phyloP scores from a whole-genome alignment of 768 basidiomycete genomes.

The Rhizopogon vesiculosus region DNA sequence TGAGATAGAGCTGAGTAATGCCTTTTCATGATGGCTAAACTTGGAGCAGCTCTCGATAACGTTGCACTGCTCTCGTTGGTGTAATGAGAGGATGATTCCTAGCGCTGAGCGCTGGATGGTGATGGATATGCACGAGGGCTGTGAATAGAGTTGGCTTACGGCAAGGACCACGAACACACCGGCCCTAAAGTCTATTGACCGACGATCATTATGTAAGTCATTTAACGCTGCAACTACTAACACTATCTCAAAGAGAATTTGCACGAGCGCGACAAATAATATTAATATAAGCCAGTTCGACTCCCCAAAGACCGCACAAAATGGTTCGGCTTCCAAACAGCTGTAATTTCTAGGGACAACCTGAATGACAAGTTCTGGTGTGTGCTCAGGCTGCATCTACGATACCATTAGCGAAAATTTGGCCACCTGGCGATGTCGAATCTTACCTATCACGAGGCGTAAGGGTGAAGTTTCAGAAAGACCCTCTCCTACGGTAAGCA shows the following conservation, averaged over 20 bases:
- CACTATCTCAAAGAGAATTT: conserved; percentile 2
- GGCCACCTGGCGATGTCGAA: background rate
- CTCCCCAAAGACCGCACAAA: background rate
- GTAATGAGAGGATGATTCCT: background rate
- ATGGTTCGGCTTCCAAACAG: background rate
- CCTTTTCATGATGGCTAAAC: conserved; percentile 17
- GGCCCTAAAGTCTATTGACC: conserved; percentile 16
- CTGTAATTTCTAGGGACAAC: conserved; percentile 3
- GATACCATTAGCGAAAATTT: background rate
- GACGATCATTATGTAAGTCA: background rate
- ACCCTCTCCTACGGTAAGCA: conserved; percentile 15
- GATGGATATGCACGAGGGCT: background rate
- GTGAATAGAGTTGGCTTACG: background rate
- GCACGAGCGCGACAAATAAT: background rate
- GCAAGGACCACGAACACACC: conserved; percentile 9
- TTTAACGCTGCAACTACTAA: conserved; percentile 3
- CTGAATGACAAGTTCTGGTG: conserved; percentile 4
- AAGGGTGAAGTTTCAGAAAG: conserved; percentile 13
- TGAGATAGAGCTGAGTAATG: conserved; percentile 63
- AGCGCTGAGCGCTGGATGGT: background rate
- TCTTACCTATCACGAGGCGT: conserved; percentile 16
- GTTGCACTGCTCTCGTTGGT: background rate
- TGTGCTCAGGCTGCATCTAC: conserved; percentile 8
- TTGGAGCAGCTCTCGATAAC: conserved; percentile 9
- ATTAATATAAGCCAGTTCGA: background rate